phyloP scores from a whole-genome alignment of 2,329 filamentous ascomycete species.

The Akanthomyces uredinophilus region DNA sequence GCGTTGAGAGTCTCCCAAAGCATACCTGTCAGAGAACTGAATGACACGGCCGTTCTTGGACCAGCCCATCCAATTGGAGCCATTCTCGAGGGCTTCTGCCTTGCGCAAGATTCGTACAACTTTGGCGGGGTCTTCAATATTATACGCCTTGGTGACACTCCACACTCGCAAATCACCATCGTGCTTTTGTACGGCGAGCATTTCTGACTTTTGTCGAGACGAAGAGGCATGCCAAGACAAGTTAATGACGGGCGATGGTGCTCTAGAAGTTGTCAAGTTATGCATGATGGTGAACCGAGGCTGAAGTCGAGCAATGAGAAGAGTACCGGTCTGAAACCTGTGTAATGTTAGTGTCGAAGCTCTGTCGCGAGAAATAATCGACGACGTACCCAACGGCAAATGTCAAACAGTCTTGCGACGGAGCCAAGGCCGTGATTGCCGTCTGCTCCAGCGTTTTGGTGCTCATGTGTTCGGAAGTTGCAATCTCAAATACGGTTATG shows the following conservation, averaged over 20 bases:
- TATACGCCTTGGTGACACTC: slow-evolving; percentile 83
- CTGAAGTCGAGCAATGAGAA: slow-evolving; percentile 82
- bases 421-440: slow-evolving; percentile 88
- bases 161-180: slow-evolving; percentile 93
- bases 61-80: slow-evolving; percentile 96
- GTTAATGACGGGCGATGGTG: slow-evolving; percentile 80
- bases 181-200: slow-evolving; percentile 88
- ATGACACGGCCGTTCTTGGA: slow-evolving; percentile 96
- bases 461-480: slow-evolving; percentile 87
- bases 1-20: slow-evolving; percentile 26
- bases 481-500: slow-evolving; percentile 89
- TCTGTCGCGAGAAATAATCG: background rate
- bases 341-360: slow-evolving; percentile 18
- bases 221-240: slow-evolving; percentile 96
- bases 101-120: slow-evolving; percentile 83
- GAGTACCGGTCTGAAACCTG: slow-evolving; percentile 92
- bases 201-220: slow-evolving; percentile 92
- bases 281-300: slow-evolving; percentile 92
- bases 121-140: slow-evolving; percentile 70
- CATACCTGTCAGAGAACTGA: slow-evolving; percentile 85
- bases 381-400: slow-evolving; percentile 83
- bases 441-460: slow-evolving; percentile 86
- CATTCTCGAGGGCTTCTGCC: slow-evolving; percentile 65
- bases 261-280: slow-evolving; percentile 77
- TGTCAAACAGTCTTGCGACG: slow-evolving; percentile 81